Conservation (phyloP, 306 rosid genomes). For the Cajanus cajan region DNA sequence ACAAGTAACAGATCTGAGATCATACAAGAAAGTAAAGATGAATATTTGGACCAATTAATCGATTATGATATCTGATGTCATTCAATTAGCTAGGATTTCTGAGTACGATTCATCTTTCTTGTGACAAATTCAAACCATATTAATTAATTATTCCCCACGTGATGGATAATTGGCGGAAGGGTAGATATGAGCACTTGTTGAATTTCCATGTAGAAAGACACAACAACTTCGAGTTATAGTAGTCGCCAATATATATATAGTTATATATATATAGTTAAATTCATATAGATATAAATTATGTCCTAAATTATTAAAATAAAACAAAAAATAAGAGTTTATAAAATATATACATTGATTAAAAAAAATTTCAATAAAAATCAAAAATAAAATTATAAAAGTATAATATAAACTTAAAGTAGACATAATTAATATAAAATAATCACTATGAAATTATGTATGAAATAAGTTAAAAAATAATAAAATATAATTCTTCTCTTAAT, state of each 20-base stretch:
- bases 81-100: background rate
- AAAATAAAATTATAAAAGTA: too few relatives aligned
- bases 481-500: too few relatives aligned
- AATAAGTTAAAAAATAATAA: too few relatives aligned
- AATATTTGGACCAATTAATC: background rate
- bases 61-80: slow-evolving; percentile 1
- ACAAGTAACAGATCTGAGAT: background rate
- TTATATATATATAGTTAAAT: too few relatives aligned
- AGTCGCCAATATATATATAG: background rate
- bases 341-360: too few relatives aligned
- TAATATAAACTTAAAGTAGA: too few relatives aligned
- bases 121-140: background rate
- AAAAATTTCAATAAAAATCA: too few relatives aligned
- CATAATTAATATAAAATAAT: too few relatives aligned
- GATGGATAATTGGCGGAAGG: background rate
- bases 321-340: too few relatives aligned
- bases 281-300: too few relatives aligned
- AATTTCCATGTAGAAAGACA: background rate
- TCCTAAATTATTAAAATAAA: too few relatives aligned
- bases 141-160: background rate
- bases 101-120: background rate
- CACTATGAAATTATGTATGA: too few relatives aligned
- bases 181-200: background rate
- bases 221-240: background rate
- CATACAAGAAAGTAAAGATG: background rate